Evolutionary conservation across 2,329 filamentous ascomycete species (phyloP), one percentile per base, ranked within the genome.

Genomic region (Leptographium flavum): DNA sequence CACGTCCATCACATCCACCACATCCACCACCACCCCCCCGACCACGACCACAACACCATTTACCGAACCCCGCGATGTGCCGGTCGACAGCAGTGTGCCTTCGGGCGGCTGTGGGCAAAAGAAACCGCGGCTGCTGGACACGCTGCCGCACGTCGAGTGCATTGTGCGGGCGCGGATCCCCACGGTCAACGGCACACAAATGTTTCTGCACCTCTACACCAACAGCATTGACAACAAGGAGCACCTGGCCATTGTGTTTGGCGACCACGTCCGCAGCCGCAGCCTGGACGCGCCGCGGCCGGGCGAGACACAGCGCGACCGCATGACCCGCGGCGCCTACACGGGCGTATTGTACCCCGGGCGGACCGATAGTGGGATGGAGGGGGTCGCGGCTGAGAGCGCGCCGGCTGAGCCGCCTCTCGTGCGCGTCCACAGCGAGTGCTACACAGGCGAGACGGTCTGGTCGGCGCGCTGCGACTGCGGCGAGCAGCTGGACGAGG

Each of bases 381-480:
- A 32, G 15, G 27, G 11, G 28, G 46, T 43, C 5, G n/a, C n/a
- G n/a, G n/a, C n/a, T n/a, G 8, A 39, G 47, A 30, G 35, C 25
- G 42, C 17, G 9, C 5, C 27, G 51, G 32, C 11, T 5, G 57
- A 57, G 4, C 63, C 82, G 1, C 86, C 92, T 0, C 69, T 98
- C 33, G 90, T 98, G 39, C 76, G 92, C 47, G 98, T 98, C 58
- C 92, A 98, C 62, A 94, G 86, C 3, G 92, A 98, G 63, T 98
- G 92, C 66, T 98, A 98, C 63, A 98, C 92, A 0, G 92, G 92
- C 48, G 92, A 98, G 69, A 98, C 92, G 1, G 92, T 93, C 1
- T 96, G 92, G 92, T 95, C 88, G 8, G 90, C 92, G 31, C 80
- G 92, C 25, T 98, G 92, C 66, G 92, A 98, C 65, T 98, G 92